Evolutionary conservation across 148 eudicot genomes (phyloP).

Genomic region (Gaultheria prostrata): DNA sequence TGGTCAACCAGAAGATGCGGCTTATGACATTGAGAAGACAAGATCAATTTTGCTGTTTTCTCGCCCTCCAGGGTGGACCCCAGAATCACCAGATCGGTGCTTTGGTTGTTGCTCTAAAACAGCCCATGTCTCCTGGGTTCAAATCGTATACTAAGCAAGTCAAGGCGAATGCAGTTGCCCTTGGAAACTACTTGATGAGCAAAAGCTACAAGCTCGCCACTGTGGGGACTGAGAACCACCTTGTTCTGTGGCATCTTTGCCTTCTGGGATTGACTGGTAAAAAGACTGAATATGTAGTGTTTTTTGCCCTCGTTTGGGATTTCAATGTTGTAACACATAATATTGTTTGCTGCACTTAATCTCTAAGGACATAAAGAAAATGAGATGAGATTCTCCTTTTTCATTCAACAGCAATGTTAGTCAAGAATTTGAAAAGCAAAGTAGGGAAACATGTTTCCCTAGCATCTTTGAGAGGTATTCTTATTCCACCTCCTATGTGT

Average conservation of each 20-base stretch:
- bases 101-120: conserved; percentile 90
- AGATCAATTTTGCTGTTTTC: conserved; percentile 93
- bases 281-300: not conserved
- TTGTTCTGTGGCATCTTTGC: conserved; percentile 96
- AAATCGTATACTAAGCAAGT: conserved; percentile 97
- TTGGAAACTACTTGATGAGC: conserved; percentile 83
- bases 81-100: conserved; percentile 98
- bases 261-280: conserved; percentile 97
- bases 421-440: no score
- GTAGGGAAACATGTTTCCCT: no score
- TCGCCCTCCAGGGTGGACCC: conserved; percentile 98
- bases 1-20: conserved; percentile 93
- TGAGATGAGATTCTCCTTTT: no score
- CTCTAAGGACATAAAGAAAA: no score
- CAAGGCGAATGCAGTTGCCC: conserved; percentile 92
- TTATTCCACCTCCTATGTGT: no score
- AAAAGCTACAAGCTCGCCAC: conserved; percentile 88
- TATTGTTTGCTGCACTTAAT: no score
- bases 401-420: no score
- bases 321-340: no score
- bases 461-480: no score
- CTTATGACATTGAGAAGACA: conserved; percentile 88
- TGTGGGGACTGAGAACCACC: conserved; percentile 93
- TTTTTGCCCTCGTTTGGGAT: not conserved
- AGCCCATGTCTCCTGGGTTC: conserved; percentile 80